Evolutionary conservation across 2,329 filamentous ascomycete genomes (phyloP).

Genomic region (Metarhizium robertsii): DNA sequence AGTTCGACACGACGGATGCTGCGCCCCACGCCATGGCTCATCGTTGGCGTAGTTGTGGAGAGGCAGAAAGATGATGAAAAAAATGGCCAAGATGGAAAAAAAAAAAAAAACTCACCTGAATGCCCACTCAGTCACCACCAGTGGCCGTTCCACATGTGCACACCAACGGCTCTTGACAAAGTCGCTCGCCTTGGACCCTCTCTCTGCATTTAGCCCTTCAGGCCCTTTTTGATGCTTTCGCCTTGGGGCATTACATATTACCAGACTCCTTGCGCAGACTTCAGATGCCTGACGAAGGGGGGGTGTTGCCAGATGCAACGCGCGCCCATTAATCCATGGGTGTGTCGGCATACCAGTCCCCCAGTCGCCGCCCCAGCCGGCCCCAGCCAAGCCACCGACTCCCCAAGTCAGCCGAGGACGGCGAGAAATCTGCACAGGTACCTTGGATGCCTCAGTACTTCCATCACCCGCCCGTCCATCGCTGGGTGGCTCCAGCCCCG

Average conservation of each 20-base stretch:
- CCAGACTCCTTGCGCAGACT: neutral
- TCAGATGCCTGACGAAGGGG: neutral
- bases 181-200: neutral
- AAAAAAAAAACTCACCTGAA: conserved; percentile 9
- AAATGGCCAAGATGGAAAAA: neutral
- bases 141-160: conserved; percentile 3
- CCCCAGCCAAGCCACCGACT: conserved; percentile 6
- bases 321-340: conserved; percentile 1
- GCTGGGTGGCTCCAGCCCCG: neutral
- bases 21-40: conserved; percentile 16
- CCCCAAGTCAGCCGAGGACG: neutral
- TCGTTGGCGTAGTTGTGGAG: neutral
- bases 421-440: conserved; percentile 5
- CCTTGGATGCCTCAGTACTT: conserved; percentile 1
- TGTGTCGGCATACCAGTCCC: conserved; percentile 3
- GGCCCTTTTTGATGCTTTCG: neutral
- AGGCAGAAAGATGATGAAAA: neutral
- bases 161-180: neutral
- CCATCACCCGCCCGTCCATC: neutral
- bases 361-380: conserved; percentile 5
- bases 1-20: conserved; percentile 17
- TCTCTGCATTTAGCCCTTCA: neutral
- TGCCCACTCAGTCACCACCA: neutral
- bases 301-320: conserved; percentile 2
- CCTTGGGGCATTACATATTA: neutral